Percentiles rank a stretch among this genome's conserved stretches.
These are phyloP conservation scores for Asterochloris sp. DNA, from an alignment of 139 green algal genomes.

Conservation along the genomic window DNA sequence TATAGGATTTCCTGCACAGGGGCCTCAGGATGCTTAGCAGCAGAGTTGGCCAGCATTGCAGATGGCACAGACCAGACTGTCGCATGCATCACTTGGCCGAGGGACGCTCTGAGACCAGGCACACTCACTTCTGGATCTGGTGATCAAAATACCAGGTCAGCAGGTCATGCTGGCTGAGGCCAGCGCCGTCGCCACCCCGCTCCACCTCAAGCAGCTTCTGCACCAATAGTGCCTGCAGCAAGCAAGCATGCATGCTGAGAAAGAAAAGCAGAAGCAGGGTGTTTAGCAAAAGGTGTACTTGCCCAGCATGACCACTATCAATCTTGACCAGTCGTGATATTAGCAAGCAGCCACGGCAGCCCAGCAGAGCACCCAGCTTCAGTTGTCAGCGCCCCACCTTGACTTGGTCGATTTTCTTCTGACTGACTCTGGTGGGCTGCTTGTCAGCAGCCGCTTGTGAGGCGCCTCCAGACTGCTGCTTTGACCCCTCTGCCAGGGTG, in stretches of 20 bases:
- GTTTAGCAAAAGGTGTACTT: neutral
- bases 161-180: constrained; percentile 71
- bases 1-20: constrained; percentile 29
- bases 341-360: too few species aligned
- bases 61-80: too few species aligned
- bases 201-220: constrained; percentile 20
- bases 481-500: neutral
- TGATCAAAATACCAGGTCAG: constrained; percentile 84
- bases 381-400: constrained; percentile 42
- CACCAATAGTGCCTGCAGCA: constrained; percentile 2
- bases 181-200: constrained; percentile 54
- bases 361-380: too few species aligned
- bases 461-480: constrained; percentile 4
- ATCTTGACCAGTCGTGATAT: neutral
- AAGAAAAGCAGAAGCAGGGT: too few species aligned
- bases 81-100: too few species aligned
- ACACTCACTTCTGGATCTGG: constrained; percentile 25
- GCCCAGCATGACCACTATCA: neutral
- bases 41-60: neutral
- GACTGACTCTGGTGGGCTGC: constrained; percentile 56
- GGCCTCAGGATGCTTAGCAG: neutral
- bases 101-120: too few species aligned
- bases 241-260: neutral
- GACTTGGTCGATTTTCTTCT: constrained; percentile 73
- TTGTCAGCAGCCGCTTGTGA: neutral